A percentile compares a stretch with the other conserved stretches of the same genome.
Evolutionary conservation across 768 basidiomycete genomes (phyloP).

Genomic region (Clathrus columnatus): DNA sequence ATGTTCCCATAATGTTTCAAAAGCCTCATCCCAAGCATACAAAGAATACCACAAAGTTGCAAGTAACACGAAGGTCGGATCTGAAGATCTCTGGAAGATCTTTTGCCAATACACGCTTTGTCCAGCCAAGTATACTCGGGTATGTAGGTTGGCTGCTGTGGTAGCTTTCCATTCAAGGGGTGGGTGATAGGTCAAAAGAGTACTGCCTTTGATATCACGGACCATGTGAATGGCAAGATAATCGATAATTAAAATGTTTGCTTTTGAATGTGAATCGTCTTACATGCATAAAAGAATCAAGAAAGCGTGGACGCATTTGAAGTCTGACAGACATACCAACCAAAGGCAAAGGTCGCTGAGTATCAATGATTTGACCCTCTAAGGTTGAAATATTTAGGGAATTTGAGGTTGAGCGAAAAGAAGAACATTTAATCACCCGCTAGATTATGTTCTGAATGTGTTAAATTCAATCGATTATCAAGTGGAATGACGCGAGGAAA

Average conservation of each 20-base stretch:
- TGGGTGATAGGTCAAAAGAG: slow-evolving; percentile 36
- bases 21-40: slow-evolving; percentile 13
- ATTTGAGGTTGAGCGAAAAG: slow-evolving; percentile 2
- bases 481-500: slow-evolving; percentile 17
- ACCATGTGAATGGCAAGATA: slow-evolving; percentile 7
- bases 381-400: slow-evolving; percentile 7
- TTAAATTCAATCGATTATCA: slow-evolving; percentile 31
- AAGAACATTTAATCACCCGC: background rate
- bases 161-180: slow-evolving; percentile 9
- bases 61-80: slow-evolving; percentile 12
- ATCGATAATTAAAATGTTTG: background rate
- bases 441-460: slow-evolving; percentile 8
- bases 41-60: slow-evolving; percentile 10
- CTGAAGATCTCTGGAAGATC: slow-evolving; percentile 4
- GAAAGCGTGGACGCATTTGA: too few species aligned
- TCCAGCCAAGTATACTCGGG: slow-evolving; percentile 10
- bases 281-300: background rate
- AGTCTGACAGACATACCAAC: background rate
- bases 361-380: slow-evolving; percentile 34
- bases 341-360: slow-evolving; percentile 37
- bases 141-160: slow-evolving; percentile 4
- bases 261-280: background rate
- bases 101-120: slow-evolving; percentile 12
- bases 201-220: slow-evolving; percentile 21
- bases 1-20: slow-evolving; percentile 9